Evolutionary conservation across 108 stramenopile species (phyloP).

Genomic region (Pelagomonas calceolata): DNA sequence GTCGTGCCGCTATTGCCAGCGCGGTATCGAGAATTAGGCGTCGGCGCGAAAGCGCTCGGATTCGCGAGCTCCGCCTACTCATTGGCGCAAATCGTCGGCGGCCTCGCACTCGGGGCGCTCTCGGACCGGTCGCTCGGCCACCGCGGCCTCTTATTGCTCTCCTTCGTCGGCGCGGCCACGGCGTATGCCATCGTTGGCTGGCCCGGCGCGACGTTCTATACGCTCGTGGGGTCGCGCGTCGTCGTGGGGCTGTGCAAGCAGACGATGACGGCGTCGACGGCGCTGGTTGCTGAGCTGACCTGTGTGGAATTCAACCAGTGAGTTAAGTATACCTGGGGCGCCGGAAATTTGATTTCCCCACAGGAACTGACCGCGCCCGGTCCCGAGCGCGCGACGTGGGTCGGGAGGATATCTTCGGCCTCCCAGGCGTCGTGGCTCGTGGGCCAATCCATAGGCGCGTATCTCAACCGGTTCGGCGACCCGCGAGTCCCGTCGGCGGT

Average conservation of each 20-base stretch:
- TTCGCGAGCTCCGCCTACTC: constrained; percentile 66
- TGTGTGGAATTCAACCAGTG: too few species aligned
- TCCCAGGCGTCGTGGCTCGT: constrained; percentile 57
- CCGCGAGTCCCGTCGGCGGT: constrained; percentile 40
- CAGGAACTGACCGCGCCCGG: not conserved
- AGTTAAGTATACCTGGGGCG: not conserved
- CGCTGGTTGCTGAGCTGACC: constrained; percentile 52
- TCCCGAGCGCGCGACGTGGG: not conserved
- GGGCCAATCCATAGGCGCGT: constrained; percentile 58
- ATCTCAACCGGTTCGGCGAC: constrained; percentile 53
- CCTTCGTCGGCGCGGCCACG: constrained; percentile 68
- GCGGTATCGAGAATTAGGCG: constrained; percentile 59
- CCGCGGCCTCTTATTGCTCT: constrained; percentile 53
- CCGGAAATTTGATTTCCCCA: not conserved
- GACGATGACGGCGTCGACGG: constrained; percentile 79
- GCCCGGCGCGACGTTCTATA: constrained; percentile 41
- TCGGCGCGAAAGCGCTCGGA: constrained; percentile 61
- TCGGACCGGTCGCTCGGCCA: constrained; percentile 54
- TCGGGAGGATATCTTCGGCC: constrained; percentile 25
- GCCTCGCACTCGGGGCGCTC: constrained; percentile 58
- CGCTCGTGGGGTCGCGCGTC: constrained; percentile 55
- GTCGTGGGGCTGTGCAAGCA: constrained; percentile 84
- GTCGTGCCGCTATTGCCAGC: constrained; percentile 73
- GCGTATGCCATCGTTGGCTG: constrained; percentile 59
- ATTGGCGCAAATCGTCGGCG: constrained; percentile 71